A percentile compares a stretch with the other conserved stretches of the same genome.
phyloP scores from a whole-genome alignment of 441 rosid genomes.

The Bocquillonia castaneifolia region DNA sequence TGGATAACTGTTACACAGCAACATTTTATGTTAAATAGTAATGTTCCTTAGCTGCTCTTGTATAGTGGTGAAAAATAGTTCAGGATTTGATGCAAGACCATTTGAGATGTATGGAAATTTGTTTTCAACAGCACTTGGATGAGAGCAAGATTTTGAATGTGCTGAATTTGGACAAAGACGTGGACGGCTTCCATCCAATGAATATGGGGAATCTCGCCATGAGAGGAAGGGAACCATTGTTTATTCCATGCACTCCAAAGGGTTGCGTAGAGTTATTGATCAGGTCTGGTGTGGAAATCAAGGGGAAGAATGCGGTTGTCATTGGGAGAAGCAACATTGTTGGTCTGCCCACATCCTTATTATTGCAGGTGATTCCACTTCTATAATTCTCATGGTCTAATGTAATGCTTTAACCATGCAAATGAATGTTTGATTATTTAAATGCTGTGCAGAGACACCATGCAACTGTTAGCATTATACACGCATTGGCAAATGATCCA shows the following conservation, averaged over 20 bases:
- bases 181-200: conserved; percentile 85
- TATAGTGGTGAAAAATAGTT: conserved; percentile 13
- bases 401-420: neutral
- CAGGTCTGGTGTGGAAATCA: conserved; percentile 61
- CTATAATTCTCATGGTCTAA: neutral
- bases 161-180: conserved; percentile 73
- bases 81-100: conserved; percentile 24
- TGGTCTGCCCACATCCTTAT: conserved; percentile 67
- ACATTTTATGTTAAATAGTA: conserved; percentile 4
- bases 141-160: conserved; percentile 64
- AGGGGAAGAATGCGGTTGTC: conserved; percentile 71
- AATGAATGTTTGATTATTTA: conserved; percentile 15
- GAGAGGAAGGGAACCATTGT: conserved; percentile 83
- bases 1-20: conserved; percentile 2
- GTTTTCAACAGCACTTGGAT: conserved; percentile 62
- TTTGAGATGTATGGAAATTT: conserved; percentile 25
- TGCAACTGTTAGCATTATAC: conserved; percentile 74
- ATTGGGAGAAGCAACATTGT: conserved; percentile 87
- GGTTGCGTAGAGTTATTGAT: conserved; percentile 76
- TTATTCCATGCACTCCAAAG: conserved; percentile 77
- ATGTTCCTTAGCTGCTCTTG: conserved; percentile 14
- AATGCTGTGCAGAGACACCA: conserved; percentile 66
- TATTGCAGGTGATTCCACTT: conserved; percentile 57
- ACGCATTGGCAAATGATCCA: conserved; percentile 61
- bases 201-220: conserved; percentile 85